Base-by-base conservation (phyloP, 495 filamentous ascomycete species). In the Aspergillus steynii region DNA sequence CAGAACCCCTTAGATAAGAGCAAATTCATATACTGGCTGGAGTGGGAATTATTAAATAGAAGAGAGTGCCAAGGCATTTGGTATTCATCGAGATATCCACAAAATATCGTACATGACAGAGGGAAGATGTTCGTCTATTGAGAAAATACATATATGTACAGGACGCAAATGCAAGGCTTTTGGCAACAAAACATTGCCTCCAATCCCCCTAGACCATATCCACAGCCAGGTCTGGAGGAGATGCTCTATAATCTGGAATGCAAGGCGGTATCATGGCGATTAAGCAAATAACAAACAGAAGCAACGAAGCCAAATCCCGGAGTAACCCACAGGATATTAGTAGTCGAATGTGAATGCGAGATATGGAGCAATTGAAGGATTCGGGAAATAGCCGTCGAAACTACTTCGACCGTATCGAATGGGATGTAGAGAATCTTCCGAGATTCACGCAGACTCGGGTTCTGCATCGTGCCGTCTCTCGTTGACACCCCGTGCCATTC, bases 401-500 rank as follows among this genome's bases (percentile, higher is more conserved):
- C 2, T 5, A 46, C 28, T 29, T 20, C 8, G 29, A 15, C 5
- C 37, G 3, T 15, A 14, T 1, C 53, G 51, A 34, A 26, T 20
- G 29, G 25, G 26, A 6, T 26, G 28, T 27, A 45, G 20, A 27
- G 29, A 52, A 29, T 42, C 7, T 49, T 29, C n/a, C 7, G 26
- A 26, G 20, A 28, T 48, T 57, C 26, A 65, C 4, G 50, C 3
- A 27, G 55, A 50, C 4, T 61, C 65, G 2, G 28, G 55, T 26
- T 50, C 60, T 54, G 47, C 55, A 61, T 68, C 59, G n/a, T 71
- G 69, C 14, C 71, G 73, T 50, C 84, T 79, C 68, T 94, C 88
- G 66, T 99, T 97, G 57, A 91, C 86, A 26, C 84, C 83, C 59
- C 84, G 77, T 6, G 95, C 94, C 73, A 89, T 88, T 71, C 88